Percentiles rank a stretch among this genome's conserved stretches.
These are phyloP conservation scores for Quercus phellos DNA, from an alignment of 331 rosid species.

Conservation along the genomic window DNA sequence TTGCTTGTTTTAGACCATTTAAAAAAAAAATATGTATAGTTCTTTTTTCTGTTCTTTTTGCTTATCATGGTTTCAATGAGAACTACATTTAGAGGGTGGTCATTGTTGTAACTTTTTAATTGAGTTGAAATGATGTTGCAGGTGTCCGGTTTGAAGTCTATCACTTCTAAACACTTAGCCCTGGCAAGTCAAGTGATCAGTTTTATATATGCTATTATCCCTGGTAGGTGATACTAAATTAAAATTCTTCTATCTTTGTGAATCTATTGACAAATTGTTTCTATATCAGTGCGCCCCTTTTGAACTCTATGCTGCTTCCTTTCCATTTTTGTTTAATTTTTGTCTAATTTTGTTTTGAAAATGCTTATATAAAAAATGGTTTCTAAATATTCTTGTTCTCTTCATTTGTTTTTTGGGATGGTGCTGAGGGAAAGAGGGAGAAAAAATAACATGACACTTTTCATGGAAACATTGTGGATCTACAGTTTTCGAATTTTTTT, in stretches of 20 bases:
- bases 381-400: background rate
- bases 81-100: conserved; percentile 8
- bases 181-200: conserved; percentile 98
- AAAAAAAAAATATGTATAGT: background rate
- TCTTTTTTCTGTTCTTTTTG: background rate
- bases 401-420: background rate
- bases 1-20: background rate
- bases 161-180: conserved; percentile 95
- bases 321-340: background rate
- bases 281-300: background rate
- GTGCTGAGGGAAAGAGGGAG: too few species aligned
- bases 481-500: background rate
- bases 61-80: background rate
- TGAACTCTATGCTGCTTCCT: background rate
- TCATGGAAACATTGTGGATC: background rate
- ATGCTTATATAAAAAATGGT: too few species aligned
- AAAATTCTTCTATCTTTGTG: conserved; percentile 4
- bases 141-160: conserved; percentile 99
- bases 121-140: conserved; percentile 31
- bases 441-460: background rate
- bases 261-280: background rate
- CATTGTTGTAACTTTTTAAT: conserved; percentile 21
- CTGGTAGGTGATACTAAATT: conserved; percentile 49
- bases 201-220: conserved; percentile 72
- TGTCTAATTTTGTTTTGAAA: background rate